Base-by-base conservation (phyloP, 2,329 filamentous ascomycete species). In the Fusarium humuli region DNA sequence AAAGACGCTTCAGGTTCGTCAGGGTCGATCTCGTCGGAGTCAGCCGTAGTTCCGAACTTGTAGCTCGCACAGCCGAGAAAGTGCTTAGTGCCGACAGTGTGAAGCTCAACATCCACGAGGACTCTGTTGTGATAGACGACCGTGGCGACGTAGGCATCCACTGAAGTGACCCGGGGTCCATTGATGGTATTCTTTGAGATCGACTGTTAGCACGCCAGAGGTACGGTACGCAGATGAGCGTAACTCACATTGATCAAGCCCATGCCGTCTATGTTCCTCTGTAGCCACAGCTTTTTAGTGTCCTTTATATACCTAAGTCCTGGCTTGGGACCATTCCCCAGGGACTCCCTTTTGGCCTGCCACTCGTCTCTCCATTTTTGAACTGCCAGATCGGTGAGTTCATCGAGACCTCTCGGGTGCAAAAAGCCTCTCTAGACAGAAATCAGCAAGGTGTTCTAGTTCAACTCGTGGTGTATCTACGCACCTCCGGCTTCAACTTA, bases 111-210 rank as follows among this genome's bases (percentile, higher is more conserved):
- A 16, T 58, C 30, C 30, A 77, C 29, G 12, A 69, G 37, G 12
- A 22, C 32, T 14, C 46, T 57, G 6, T 4, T 25, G 18, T 37
- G 10, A n/a, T 14, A 11, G 7, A 30, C 12, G 11, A 30, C 32
- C 16, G 66, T 44, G 8, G 42, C 34, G 4, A 77, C 57, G 29
- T 66, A 71, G 7, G 72, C 76, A 16, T 78, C 71, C 11, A 79
- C 42, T 22, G 16, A 77, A 71, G 23, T 34, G 52, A 23, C 14
- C n/a, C 70, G 72, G 4, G 53, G 54, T 2, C 77, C 76, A 1
- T 69, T 64, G n/a, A 72, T 48, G 11, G 76, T 78, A 57, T 69
- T 41, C 76, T 79, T 22, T 27, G 18, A 22, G 7, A 11, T 10
- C 7, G 11, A 37, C 10, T 20, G 50, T 72, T 22, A 57, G 52